Evolutionary conservation across 2,329 filamentous ascomycete species (phyloP), one percentile per base, ranked within the genome.

Genomic region (Curvularia lunata): DNA sequence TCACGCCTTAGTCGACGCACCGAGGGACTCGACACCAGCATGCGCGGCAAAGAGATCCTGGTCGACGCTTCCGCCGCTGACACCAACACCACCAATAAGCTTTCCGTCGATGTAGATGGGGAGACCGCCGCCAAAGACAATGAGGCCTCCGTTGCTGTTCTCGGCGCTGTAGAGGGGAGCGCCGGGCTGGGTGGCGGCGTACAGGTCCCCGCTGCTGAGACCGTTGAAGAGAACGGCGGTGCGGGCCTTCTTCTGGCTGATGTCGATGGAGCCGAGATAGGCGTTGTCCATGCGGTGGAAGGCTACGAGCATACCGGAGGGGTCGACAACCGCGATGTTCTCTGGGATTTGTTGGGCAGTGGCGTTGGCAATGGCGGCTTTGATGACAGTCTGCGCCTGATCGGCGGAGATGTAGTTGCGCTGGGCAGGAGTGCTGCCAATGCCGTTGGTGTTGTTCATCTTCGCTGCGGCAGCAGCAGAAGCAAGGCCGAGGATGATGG

Each of bases 211-310:
- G n/a, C 56, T 65, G 9, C 27, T 51, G 43, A 70, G 8, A 3
- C 71, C 71, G 34, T 69, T 71, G 50, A 73, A 73, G 8, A 73
- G 37, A 7, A 72, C 67, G 3, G 66, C 65, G 2, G 70, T 73
- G 16, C 64, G 59, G 12, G 71, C 69, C 52, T 74, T 74, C 57
- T 71, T 72, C 28, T 62, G 62, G 5, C 64, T 67, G 13, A 74
- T 62, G 21, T 73, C 70, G 42, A 74, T 70, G 25, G 66, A 70
- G 7, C 69, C 70, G 4, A 62, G 51, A 45, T 58, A 68, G 2
- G 71, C 67, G 27, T 72, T 72, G 59, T 74, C 70, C 68, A 71
- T 70, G 30, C 63, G 63, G 8, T 65, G 47, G 54, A 73, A 73
- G 7, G 68, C 70, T 30, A 74, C 66, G 13, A 73, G 60, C 1